These are phyloP conservation scores for Pestalotiopsis sp. DNA, from an alignment of 2,329 filamentous ascomycete species.

Conservation along the genomic window DNA sequence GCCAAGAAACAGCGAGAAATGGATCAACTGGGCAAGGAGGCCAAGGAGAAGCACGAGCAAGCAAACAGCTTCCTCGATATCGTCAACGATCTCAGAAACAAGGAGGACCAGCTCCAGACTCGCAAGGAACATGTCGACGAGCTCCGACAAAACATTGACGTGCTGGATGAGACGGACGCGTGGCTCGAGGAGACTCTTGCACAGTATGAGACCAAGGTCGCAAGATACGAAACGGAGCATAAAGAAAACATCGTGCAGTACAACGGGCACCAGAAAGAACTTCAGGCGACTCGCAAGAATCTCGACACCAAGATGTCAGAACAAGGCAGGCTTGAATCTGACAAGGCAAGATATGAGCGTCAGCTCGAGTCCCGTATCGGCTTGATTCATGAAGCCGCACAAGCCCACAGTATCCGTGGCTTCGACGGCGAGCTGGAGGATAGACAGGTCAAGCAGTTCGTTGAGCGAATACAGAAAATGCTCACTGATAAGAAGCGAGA, in stretches of 20 bases:
- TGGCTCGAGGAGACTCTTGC: slow-evolving; percentile 70
- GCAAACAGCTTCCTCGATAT: slow-evolving; percentile 74
- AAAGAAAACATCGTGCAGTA: slow-evolving; percentile 65
- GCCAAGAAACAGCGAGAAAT: slow-evolving; percentile 61
- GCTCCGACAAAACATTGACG: slow-evolving; percentile 70
- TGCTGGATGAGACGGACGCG: slow-evolving; percentile 76
- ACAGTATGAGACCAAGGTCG: slow-evolving; percentile 76
- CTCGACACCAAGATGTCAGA: slow-evolving; percentile 59
- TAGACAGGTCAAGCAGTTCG: slow-evolving; percentile 71
- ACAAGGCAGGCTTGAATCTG: slow-evolving; percentile 77
- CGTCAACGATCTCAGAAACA: slow-evolving; percentile 73
- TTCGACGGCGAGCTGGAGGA: slow-evolving; percentile 80
- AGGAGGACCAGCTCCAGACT: slow-evolving; percentile 71
- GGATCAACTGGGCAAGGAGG: slow-evolving; percentile 55
- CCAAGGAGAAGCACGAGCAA: slow-evolving; percentile 68
- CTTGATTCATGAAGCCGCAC: slow-evolving; percentile 77
- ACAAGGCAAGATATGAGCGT: slow-evolving; percentile 83
- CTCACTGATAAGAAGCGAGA: slow-evolving; percentile 76
- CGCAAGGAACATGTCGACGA: slow-evolving; percentile 70
- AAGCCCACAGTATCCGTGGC: slow-evolving; percentile 76
- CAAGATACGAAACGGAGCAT: slow-evolving; percentile 63
- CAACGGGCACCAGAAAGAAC: slow-evolving; percentile 56
- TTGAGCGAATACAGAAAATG: slow-evolving; percentile 73
- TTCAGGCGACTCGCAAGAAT: slow-evolving; percentile 44
- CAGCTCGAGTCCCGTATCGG: slow-evolving; percentile 71